Evolutionary conservation across 2,329 filamentous ascomycete genomes (phyloP).

Genomic region (Colletotrichum simmondsii): DNA sequence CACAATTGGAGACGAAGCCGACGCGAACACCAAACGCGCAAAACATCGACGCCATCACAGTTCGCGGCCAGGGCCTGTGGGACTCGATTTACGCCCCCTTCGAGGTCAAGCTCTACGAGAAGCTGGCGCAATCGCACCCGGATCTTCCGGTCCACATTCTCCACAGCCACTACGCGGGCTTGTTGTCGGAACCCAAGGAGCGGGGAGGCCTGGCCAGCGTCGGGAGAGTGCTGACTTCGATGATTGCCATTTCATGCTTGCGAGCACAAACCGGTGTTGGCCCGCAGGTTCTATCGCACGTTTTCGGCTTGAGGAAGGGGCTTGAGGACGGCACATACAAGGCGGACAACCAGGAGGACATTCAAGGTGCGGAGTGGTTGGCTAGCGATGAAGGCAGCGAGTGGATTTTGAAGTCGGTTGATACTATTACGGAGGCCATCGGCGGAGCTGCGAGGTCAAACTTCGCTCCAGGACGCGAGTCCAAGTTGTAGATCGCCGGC

Average conservation of each 20-base stretch:
- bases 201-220: constrained; percentile 61
- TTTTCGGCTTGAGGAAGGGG: constrained; percentile 83
- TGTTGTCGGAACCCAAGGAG: constrained; percentile 75
- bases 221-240: constrained; percentile 76
- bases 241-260: constrained; percentile 80
- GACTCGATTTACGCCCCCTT: constrained; percentile 81
- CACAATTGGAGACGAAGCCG: constrained; percentile 64
- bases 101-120: constrained; percentile 75
- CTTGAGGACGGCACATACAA: constrained; percentile 72
- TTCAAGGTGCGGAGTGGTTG: constrained; percentile 52
- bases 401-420: constrained; percentile 58
- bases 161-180: constrained; percentile 76
- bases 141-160: constrained; percentile 86
- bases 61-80: constrained; percentile 76
- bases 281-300: constrained; percentile 83
- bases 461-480: constrained; percentile 27
- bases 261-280: constrained; percentile 84
- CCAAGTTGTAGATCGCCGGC: constrained; percentile 19
- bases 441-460: constrained; percentile 44
- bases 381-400: constrained; percentile 58
- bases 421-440: constrained; percentile 56
- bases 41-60: constrained; percentile 65
- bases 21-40: constrained; percentile 63
- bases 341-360: constrained; percentile 42
- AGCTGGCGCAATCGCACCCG: constrained; percentile 80